A percentile compares a stretch with the other conserved stretches of the same genome.
Conservation (phyloP, 306 rosid species). For the Cucurbita maxima region DNA sequence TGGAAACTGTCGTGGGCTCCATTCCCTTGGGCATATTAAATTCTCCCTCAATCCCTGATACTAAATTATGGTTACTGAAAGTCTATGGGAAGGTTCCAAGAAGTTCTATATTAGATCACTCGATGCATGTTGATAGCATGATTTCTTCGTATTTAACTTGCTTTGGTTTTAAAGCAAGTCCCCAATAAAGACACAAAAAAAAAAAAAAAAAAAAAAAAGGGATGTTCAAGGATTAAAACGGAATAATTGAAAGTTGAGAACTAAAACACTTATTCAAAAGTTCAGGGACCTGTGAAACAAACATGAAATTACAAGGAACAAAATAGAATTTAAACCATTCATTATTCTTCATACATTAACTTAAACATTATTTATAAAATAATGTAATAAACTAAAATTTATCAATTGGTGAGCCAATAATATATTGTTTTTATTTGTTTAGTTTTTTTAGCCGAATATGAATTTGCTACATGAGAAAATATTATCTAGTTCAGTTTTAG, state of each 20-base stretch:
- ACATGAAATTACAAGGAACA: background rate
- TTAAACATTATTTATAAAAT: background rate
- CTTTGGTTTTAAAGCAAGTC: background rate
- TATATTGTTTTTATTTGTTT: background rate
- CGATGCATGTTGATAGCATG: background rate
- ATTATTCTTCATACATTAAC: background rate
- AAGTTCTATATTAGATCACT: background rate
- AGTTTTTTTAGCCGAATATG: too few relatives aligned
- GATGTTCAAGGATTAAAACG: too few relatives aligned
- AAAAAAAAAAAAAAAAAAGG: too few relatives aligned
- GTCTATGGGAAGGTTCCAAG: background rate
- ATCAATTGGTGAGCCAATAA: background rate
- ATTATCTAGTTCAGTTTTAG: background rate
- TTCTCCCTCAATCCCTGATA: background rate
- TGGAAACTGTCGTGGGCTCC: background rate
- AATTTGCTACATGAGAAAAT: too few relatives aligned
- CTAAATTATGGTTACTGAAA: background rate
- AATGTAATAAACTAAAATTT: background rate
- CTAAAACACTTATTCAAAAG: too few relatives aligned
- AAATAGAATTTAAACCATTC: background rate
- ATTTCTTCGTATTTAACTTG: background rate
- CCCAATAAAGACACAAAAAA: too few relatives aligned
- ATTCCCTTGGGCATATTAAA: background rate
- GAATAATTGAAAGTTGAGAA: too few relatives aligned
- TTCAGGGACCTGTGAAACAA: too few relatives aligned